Percentiles rank a stretch among this genome's conserved stretches.
phyloP scores from a whole-genome alignment of 2,329 filamentous ascomycete genomes.

The Penicillium aurantiogriseum region DNA sequence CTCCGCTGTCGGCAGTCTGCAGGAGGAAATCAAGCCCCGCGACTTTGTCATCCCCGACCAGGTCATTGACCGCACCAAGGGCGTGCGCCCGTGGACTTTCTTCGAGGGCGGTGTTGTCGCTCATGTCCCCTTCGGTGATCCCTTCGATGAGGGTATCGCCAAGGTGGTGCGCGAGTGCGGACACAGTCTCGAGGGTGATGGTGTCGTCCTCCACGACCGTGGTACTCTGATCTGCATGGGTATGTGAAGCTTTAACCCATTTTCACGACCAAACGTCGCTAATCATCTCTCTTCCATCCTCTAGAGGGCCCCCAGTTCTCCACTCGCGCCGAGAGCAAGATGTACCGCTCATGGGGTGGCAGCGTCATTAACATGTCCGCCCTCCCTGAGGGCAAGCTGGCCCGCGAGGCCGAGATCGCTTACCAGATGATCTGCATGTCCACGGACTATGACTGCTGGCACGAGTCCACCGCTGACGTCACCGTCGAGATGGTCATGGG shows the following conservation, averaged over 20 bases:
- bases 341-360: slow-evolving; percentile 93
- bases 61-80: slow-evolving; percentile 96
- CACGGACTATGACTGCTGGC: slow-evolving; percentile 99
- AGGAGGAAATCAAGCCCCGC: slow-evolving; percentile 88
- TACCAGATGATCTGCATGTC: slow-evolving; percentile 99
- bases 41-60: slow-evolving; percentile 97
- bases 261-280: neutral
- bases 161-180: slow-evolving; percentile 77
- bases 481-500: slow-evolving; percentile 96
- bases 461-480: slow-evolving; percentile 71
- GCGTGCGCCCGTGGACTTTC: slow-evolving; percentile 89
- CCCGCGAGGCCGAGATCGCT: slow-evolving; percentile 89
- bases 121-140: slow-evolving; percentile 93
- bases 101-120: slow-evolving; percentile 81
- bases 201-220: slow-evolving; percentile 76
- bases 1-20: slow-evolving; percentile 87
- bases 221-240: slow-evolving; percentile 91
- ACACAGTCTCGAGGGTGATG: slow-evolving; percentile 73
- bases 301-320: slow-evolving; percentile 96
- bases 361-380: slow-evolving; percentile 98
- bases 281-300: neutral
- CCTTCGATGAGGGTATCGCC: slow-evolving; percentile 78
- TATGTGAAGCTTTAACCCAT: slow-evolving; percentile 45
- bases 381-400: slow-evolving; percentile 92
- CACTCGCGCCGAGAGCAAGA: slow-evolving; percentile 88